Percentiles rank a stretch among this genome's conserved stretches.
Evolutionary conservation across 805 yeast species (phyloP).

Genomic region (Brettanomyces naardenensis): DNA sequence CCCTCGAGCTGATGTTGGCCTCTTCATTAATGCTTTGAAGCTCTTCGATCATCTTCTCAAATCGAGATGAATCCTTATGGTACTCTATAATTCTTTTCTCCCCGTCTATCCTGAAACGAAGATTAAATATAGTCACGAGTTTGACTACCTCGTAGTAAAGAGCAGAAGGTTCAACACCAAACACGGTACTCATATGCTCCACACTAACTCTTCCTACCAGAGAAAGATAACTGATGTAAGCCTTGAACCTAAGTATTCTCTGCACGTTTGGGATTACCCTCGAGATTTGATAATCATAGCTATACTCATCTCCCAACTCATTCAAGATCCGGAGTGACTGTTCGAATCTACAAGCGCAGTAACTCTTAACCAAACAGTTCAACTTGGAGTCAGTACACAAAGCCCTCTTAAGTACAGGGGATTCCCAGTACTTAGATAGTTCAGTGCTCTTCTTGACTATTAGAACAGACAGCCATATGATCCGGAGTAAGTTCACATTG

Average conservation of each 20-base stretch:
- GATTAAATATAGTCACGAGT: constrained; percentile 15
- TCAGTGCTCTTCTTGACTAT: constrained; percentile 10
- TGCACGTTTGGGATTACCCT: constrained; percentile 18
- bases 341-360: constrained; percentile 6
- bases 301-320: constrained; percentile 5
- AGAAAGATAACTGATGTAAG: constrained; percentile 26
- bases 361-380: constrained; percentile 16
- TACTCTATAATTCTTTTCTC: constrained; percentile 9
- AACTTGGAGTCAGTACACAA: constrained; percentile 15
- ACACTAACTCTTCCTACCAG: constrained; percentile 18
- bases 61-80: neutral
- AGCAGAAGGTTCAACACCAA: constrained; percentile 11
- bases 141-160: constrained; percentile 14
- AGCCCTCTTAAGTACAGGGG: constrained; percentile 10
- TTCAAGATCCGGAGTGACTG: neutral
- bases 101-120: constrained; percentile 20
- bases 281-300: constrained; percentile 16
- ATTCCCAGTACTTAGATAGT: constrained; percentile 7
- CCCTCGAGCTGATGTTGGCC: constrained; percentile 11
- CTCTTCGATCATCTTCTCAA: constrained; percentile 1
- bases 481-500: constrained; percentile 13
- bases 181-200: constrained; percentile 13
- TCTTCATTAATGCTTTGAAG: constrained; percentile 8
- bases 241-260: constrained; percentile 22
- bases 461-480: constrained; percentile 14